Percentiles rank a stretch among this genome's conserved stretches.
These are phyloP conservation scores for Zizania palustris DNA, from an alignment of 202 grass and related monocot species.

Conservation along the genomic window DNA sequence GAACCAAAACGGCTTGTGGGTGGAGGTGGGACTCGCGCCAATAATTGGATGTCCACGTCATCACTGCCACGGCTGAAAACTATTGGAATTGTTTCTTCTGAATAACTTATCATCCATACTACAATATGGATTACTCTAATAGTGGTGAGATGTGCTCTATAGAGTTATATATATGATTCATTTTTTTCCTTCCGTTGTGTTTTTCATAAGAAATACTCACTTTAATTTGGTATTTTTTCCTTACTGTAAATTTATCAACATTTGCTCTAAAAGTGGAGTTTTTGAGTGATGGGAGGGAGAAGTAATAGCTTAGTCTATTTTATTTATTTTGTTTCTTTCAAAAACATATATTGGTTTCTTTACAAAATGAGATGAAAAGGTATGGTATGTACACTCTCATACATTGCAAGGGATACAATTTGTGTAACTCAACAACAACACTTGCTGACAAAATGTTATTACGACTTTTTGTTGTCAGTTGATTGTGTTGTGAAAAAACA, in stretches of 20 bases:
- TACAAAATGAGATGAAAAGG: not conserved
- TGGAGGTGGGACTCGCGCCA: conserved; percentile 20
- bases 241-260: no score
- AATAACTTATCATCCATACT: no score
- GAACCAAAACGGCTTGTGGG: conserved; percentile 39
- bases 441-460: not conserved
- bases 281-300: no score
- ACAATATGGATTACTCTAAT: no score
- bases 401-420: not conserved
- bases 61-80: not conserved
- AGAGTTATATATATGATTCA: no score
- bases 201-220: no score
- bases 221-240: no score
- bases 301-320: not conserved
- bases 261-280: no score
- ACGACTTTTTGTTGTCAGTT: not conserved
- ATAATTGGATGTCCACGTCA: conserved; percentile 53
- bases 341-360: not conserved
- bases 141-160: no score
- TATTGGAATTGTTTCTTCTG: no score
- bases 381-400: not conserved
- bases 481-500: not conserved
- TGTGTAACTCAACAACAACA: not conserved
- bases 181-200: no score
- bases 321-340: not conserved